These are phyloP conservation scores for Pogostemon cablin DNA, from an alignment of 257 asterid genomes.

Conservation along the genomic window DNA sequence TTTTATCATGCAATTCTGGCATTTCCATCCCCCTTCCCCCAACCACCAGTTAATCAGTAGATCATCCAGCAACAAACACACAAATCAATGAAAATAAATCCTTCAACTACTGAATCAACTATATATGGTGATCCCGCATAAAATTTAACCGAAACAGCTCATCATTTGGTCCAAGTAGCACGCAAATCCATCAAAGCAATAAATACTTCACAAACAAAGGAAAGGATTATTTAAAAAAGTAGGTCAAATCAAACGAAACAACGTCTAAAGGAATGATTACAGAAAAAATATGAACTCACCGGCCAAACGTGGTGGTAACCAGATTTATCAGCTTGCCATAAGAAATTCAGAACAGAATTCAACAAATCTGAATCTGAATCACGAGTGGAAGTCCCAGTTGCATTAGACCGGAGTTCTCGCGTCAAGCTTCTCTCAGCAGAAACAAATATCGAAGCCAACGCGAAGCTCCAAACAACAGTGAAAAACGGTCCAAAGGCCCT, in stretches of 20 bases:
- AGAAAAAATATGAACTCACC: slow-evolving; percentile 49
- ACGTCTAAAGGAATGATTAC: neutral
- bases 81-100: slow-evolving; percentile 25
- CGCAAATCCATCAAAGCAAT: slow-evolving; percentile 20
- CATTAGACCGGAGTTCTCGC: slow-evolving; percentile 41
- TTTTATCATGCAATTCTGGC: neutral
- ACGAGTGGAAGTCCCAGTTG: slow-evolving; percentile 28
- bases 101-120: neutral
- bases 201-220: slow-evolving; percentile 21
- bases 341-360: slow-evolving; percentile 48
- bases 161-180: neutral
- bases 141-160: neutral
- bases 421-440: slow-evolving; percentile 85
- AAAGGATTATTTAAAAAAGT: neutral
- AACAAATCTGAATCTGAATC: slow-evolving; percentile 49
- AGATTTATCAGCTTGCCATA: slow-evolving; percentile 69
- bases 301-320: slow-evolving; percentile 97
- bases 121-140: slow-evolving; percentile 13
- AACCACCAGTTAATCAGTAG: slow-evolving; percentile 1
- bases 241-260: slow-evolving; percentile 9
- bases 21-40: neutral
- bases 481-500: slow-evolving; percentile 61
- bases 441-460: slow-evolving; percentile 72
- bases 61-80: slow-evolving; percentile 4
- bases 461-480: slow-evolving; percentile 69